These are phyloP conservation scores for Ilyonectria robusta DNA, from an alignment of 2,329 filamentous ascomycete species.

Conservation along the genomic window DNA sequence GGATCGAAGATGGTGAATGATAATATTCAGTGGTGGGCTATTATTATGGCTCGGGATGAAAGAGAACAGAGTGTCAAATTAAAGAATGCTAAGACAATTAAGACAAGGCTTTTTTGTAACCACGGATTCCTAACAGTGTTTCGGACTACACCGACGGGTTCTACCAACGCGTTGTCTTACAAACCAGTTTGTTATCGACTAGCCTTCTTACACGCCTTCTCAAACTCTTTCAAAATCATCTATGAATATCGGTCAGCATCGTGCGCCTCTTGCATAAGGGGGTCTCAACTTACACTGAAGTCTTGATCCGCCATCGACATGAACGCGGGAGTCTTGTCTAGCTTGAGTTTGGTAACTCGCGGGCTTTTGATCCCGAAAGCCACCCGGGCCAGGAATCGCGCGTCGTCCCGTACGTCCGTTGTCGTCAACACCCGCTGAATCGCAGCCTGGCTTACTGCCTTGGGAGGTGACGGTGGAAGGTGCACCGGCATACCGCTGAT, in stretches of 20 bases:
- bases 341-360: conserved; percentile 62
- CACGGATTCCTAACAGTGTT: too few relatives aligned
- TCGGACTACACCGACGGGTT: too few relatives aligned
- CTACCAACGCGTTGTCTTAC: background rate
- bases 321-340: conserved; percentile 62
- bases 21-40: too few relatives aligned
- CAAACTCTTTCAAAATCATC: conserved; percentile 41
- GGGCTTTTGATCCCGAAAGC: conserved; percentile 76
- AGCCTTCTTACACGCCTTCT: conserved; percentile 37
- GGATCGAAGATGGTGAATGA: too few relatives aligned
- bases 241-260: conserved; percentile 21
- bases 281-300: conserved; percentile 58
- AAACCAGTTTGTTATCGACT: background rate
- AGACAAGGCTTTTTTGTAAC: too few relatives aligned
- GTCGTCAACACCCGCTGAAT: conserved; percentile 61
- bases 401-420: conserved; percentile 67
- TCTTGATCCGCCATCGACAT: conserved; percentile 68
- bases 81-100: too few relatives aligned
- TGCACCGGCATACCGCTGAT: conserved; percentile 51
- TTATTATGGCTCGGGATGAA: too few relatives aligned
- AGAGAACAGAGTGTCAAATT: too few relatives aligned
- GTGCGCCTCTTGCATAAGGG: background rate
- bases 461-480: conserved; percentile 56
- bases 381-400: conserved; percentile 70
- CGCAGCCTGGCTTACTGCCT: conserved; percentile 54